Base-by-base conservation (phyloP, 2,329 filamentous ascomycete genomes). In the Penicillium paneum region DNA sequence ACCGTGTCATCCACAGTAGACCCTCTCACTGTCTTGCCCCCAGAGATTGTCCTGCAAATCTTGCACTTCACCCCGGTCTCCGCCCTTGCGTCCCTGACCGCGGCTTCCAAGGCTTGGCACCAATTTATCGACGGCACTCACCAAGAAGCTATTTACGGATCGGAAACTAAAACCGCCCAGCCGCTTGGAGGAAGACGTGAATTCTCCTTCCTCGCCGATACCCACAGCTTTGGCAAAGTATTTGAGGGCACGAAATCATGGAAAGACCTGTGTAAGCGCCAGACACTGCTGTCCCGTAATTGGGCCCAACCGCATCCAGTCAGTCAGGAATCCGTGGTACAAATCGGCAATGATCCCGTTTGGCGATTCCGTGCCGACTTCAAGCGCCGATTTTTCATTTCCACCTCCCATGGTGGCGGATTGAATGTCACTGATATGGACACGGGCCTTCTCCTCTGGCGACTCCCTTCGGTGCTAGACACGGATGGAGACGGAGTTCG, bases 291-390 rank as follows among this genome's bases (percentile, higher is more conserved):
- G 15, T 54, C 64, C 11, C 63, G 65, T 39, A 77, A 76, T 34
- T 79, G 76, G 76, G 61, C 63, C 15, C 50, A 60, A 5, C 52
- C 59, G 8, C 57, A 54, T 1, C 77, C 76, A 0, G 56, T 66
- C 5, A 72, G 67, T 13, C 68, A 67, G 21, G 76, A 78, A 45
- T 72, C 70, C 3, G 68, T 76, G 24, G 60, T 78, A 17, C 73
- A 78, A 45, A 64, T 77, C 26, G 72, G 72, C 41, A 70, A 71
- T 41, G 65, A 74, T 49, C 71, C 73, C 0, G 67, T 79, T 32
- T 79, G 77, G 77, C 70, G 76, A 1, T 79, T 79, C 58, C 69
- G 71, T 3, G 69, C 76, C 1, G 77, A 79, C 56, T 78, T 79
- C 61, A 74, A 76, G 58, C 73, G 76, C 31, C 71, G 77, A 0